These are phyloP conservation scores for Auricularia sp. DNA, from an alignment of 768 basidiomycete species.

Conservation along the genomic window DNA sequence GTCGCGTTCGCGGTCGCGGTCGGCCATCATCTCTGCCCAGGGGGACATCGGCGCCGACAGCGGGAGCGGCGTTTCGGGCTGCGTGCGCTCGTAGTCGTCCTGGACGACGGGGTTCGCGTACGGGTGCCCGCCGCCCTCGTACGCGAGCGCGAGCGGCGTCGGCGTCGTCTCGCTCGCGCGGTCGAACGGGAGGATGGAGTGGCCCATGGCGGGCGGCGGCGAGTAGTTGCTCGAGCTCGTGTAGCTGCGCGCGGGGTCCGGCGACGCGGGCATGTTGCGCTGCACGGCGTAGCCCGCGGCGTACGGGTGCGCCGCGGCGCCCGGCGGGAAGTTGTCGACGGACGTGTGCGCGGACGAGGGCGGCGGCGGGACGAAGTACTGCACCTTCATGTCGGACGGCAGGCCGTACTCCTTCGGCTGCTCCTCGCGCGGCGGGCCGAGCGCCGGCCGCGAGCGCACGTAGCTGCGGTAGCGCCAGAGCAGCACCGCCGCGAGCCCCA, in stretches of 20 bases:
- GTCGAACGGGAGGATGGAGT: not conserved
- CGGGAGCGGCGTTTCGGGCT: not conserved
- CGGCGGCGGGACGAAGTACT: not conserved
- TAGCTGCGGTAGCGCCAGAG: not conserved
- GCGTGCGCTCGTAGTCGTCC: not conserved
- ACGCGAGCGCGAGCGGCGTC: not conserved
- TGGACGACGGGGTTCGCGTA: not conserved
- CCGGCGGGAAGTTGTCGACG: not conserved
- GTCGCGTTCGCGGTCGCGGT: not conserved
- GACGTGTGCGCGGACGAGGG: not conserved
- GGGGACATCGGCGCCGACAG: not conserved
- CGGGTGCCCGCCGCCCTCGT: not conserved
- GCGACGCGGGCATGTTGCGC: not conserved
- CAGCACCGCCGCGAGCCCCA: not conserved
- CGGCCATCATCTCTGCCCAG: not conserved
- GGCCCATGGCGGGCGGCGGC: not conserved
- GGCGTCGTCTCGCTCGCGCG: not conserved
- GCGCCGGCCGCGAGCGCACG: not conserved
- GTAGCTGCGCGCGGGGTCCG: not conserved
- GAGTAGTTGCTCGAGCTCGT: not conserved
- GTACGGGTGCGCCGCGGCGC: not conserved
- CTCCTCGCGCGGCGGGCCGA: not conserved
- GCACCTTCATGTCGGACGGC: not conserved
- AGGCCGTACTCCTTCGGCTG: not conserved
- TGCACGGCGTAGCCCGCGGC: not conserved